A percentile compares a stretch with the other conserved stretches of the same genome.
Evolutionary conservation across 495 filamentous ascomycete species (phyloP).

Genomic region (Penicillium subrubescens): DNA sequence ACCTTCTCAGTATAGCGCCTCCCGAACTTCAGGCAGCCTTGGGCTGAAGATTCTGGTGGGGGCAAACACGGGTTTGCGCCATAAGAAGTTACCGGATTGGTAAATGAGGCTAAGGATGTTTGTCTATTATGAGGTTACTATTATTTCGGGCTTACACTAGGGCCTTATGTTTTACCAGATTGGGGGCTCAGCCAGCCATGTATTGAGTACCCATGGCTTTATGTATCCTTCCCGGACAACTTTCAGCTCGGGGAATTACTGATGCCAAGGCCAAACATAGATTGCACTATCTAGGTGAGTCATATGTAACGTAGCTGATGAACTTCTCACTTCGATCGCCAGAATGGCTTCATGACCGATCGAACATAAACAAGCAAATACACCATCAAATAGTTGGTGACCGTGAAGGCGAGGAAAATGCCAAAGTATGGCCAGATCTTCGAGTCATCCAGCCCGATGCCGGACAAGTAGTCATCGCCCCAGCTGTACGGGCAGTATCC

Average conservation of each 20-base stretch:
- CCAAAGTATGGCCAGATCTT: constrained; percentile 73
- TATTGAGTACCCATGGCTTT: no score
- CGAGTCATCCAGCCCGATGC: constrained; percentile 59
- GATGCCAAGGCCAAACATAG: no score
- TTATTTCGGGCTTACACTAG: background rate
- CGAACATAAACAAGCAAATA: constrained; percentile 52
- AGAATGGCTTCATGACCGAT: constrained; percentile 40
- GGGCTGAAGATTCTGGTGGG: background rate
- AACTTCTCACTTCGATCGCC: constrained; percentile 37
- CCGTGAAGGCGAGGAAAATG: constrained; percentile 69
- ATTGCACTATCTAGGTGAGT: background rate
- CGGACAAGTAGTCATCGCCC: constrained; percentile 63
- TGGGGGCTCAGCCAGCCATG: no score
- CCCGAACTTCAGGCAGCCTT: background rate
- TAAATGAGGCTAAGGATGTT: background rate
- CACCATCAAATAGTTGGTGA: constrained; percentile 71
- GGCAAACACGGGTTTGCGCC: background rate
- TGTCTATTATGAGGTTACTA: background rate
- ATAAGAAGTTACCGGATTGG: no score
- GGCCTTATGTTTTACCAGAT: no score
- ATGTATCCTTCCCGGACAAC: no score
- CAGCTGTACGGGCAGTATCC: constrained; percentile 60
- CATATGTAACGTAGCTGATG: background rate
- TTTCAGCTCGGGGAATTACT: no score
- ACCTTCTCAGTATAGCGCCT: background rate